A percentile compares a stretch with the other conserved stretches of the same genome.
Evolutionary conservation across 2,329 filamentous ascomycete genomes (phyloP).

Genomic region (Paraphoma sp.): DNA sequence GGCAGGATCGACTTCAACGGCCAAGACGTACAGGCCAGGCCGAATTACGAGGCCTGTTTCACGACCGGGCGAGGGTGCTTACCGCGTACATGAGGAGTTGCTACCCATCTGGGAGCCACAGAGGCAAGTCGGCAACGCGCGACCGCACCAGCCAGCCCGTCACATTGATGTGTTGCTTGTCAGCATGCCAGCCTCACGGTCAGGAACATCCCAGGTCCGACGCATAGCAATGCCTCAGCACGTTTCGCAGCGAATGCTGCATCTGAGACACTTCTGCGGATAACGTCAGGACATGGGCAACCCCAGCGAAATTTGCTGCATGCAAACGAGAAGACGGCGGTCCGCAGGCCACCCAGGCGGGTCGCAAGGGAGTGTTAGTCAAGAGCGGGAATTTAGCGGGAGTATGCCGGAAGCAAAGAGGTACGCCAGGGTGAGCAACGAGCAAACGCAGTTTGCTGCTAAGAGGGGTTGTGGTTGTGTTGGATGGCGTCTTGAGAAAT

Average conservation of each 20-base stretch:
- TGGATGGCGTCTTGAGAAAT: neutral
- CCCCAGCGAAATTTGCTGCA: neutral
- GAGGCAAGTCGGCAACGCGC: neutral
- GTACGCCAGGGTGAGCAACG: no score
- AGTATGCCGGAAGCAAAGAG: no score
- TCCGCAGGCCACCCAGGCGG: no score
- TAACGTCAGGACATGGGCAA: neutral
- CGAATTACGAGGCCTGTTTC: slow-evolving; percentile 4
- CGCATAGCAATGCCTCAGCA: neutral
- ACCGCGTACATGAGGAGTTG: neutral
- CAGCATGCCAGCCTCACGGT: neutral
- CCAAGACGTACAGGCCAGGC: slow-evolving; percentile 1
- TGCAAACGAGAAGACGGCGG: neutral
- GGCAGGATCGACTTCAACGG: neutral
- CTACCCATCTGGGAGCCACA: neutral
- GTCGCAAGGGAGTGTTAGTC: no score
- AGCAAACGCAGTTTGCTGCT: no score
- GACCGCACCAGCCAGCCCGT: neutral
- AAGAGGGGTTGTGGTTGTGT: no score
- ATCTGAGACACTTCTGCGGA: neutral
- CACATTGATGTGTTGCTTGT: neutral
- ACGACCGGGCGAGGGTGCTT: slow-evolving; percentile 2
- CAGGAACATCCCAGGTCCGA: no score
- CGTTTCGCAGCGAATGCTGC: neutral
- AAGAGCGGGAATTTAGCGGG: no score